Evolutionary conservation across 2,329 filamentous ascomycete genomes (phyloP), one percentile per base, ranked within the genome.

Genomic region (Claviceps sorghi): DNA sequence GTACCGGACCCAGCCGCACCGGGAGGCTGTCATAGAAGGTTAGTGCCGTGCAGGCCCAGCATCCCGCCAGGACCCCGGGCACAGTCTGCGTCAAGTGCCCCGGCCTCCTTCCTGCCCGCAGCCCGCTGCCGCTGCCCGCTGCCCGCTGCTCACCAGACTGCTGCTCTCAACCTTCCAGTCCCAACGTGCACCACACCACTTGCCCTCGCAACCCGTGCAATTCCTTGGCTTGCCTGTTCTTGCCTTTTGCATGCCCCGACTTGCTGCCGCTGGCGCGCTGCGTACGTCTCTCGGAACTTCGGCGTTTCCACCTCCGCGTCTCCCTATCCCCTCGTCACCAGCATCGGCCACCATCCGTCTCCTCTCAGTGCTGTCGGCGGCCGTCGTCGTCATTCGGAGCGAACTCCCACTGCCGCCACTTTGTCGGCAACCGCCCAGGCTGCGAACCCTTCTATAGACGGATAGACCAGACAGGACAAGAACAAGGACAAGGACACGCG

Each of bases 331-430:
- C n/a, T 50, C 29, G 19, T 29, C 26, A 17, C 19, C 21, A n/a
- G 19, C 8, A 34, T 34, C 8, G 32, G 10, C 32, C 32, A 30
- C 32, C 29, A n/a, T n/a, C 17, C 13, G 13, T 26, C 26, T 43
- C 40, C n/a, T 50, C 29, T 29, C n/a, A n/a, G n/a, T n/a, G 4
- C 38, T 22, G 13, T 41, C 42, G 48, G 34, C 48, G 17, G 13
- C 36, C 41, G 52, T 48, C 52, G 43, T n/a, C n/a, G n/a, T 53
- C 52, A 50, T 50, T 48, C 34, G 36, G 26, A 36, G 13, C 42
- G 22, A 29, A 5, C 19, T 49, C 38, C 17, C n/a, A n/a, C n/a
- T n/a, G n/a, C n/a, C n/a, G 38, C n/a, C 38, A 9, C 9, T 17
- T 40, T 10, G 34, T 38, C 11, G n/a, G 29, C 34, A 34, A 13